phyloP scores from a whole-genome alignment of 768 basidiomycete species.

The Kwoniella heveanensis region DNA sequence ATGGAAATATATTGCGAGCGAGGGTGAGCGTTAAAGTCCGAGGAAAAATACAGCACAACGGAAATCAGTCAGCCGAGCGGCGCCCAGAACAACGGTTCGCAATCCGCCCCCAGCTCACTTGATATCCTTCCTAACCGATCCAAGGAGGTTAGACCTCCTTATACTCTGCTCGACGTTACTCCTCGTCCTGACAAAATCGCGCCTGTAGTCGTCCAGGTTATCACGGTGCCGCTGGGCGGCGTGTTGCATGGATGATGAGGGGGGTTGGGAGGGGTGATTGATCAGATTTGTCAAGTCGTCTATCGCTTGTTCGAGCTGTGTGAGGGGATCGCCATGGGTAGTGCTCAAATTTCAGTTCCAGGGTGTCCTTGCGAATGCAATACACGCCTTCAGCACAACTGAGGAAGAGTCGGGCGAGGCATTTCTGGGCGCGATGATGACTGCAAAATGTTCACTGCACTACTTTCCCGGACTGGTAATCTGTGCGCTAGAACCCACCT shows the following conservation, averaged over 20 bases:
- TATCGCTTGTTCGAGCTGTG: conserved; percentile 81
- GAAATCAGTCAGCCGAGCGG: too few species aligned
- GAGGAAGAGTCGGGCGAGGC: too few species aligned
- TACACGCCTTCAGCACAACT: too few species aligned
- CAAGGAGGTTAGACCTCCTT: conserved; percentile 82
- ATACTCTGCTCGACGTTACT: conserved; percentile 77
- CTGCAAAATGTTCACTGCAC: too few species aligned
- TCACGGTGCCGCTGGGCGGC: conserved; percentile 89
- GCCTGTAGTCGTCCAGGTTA: conserved; percentile 79
- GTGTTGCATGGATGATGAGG: conserved; percentile 82
- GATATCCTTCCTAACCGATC: conserved; percentile 91
- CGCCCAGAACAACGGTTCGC: too few species aligned
- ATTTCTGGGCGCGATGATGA: not conserved
- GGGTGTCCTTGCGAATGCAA: too few species aligned
- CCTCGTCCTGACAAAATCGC: conserved; percentile 84
- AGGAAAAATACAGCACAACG: too few species aligned
- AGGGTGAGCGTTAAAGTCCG: too few species aligned
- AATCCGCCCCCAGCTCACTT: conserved; percentile 63
- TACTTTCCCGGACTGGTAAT: not conserved
- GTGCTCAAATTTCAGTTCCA: too few species aligned
- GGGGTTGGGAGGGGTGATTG: conserved; percentile 64
- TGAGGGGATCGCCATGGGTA: too few species aligned
- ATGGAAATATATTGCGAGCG: too few species aligned
- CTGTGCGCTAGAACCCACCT: conserved; percentile 65
- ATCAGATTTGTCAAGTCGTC: conserved; percentile 73